phyloP scores from a whole-genome alignment of 371 early-diverging fungal species.

The Mucor piriformis region DNA sequence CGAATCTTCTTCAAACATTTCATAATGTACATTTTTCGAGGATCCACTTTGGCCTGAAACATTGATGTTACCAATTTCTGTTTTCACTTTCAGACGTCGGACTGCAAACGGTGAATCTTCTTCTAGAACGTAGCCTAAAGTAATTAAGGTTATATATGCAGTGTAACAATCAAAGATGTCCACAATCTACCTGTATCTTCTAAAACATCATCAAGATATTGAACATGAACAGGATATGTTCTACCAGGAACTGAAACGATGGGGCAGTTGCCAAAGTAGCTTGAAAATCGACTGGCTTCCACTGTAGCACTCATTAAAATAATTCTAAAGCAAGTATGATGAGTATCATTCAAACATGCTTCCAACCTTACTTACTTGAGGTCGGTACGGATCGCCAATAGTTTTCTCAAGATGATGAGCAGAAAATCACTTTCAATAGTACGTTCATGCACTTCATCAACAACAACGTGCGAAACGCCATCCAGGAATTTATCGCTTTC shows the following conservation, averaged over 20 bases:
- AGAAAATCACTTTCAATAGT: slow-evolving; percentile 84
- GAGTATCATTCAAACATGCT: too few relatives aligned
- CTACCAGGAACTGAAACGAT: slow-evolving; percentile 79
- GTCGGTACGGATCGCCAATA: slow-evolving; percentile 56
- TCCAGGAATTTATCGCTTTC: slow-evolving; percentile 62
- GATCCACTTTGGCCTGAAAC: slow-evolving; percentile 40
- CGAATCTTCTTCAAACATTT: slow-evolving; percentile 51
- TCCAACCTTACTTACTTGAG: slow-evolving; percentile 69
- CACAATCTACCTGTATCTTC: slow-evolving; percentile 42
- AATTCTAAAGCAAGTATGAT: slow-evolving; percentile 48
- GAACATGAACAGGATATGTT: slow-evolving; percentile 77
- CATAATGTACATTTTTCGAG: slow-evolving; percentile 47
- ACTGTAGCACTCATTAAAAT: slow-evolving; percentile 90
- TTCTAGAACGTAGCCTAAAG: slow-evolving; percentile 55
- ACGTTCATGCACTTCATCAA: slow-evolving; percentile 92
- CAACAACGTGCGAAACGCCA: slow-evolving; percentile 71
- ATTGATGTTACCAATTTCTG: slow-evolving; percentile 20
- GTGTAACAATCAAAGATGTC: too few relatives aligned
- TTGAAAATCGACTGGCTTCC: slow-evolving; percentile 64
- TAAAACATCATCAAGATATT: slow-evolving; percentile 78
- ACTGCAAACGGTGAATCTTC: slow-evolving; percentile 62
- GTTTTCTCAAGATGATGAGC: slow-evolving; percentile 62
- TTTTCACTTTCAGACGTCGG: slow-evolving; percentile 4
- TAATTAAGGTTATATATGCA: not conserved
- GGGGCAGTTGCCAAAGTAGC: slow-evolving; percentile 71